Base-by-base conservation (phyloP, 345 rosid genomes). In the Conringia planisiliqua region DNA sequence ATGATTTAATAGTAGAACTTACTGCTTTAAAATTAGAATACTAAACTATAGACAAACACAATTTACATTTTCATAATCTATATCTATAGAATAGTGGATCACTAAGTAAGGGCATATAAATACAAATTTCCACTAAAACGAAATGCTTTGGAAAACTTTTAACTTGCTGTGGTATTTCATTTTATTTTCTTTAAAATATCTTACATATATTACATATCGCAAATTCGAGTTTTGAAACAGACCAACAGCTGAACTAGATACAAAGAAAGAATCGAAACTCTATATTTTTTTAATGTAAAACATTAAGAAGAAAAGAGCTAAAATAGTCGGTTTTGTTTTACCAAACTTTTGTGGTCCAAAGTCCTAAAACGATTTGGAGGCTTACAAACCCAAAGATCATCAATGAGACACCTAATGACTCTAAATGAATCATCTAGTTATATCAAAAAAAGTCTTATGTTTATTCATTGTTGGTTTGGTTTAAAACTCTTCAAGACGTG, bases 401-500 rank as follows among this genome's bases (percentile, higher is more conserved):
- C 71, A 63, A 20, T 43, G 17, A 51, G 55, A 29, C 70, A 62
- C 43, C 54, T 72, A 35, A 55, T 9, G 66, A 56, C 20, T 24
- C 42, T 56, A 56, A 27, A 66, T 44, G 39, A 33, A 46, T 66
- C 54, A 38, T 59, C 6, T 11, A n/a, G 13, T 39, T 29, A 42
- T 7, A 32, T 10, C 18, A 7, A 16, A 12, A 26, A 20, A 26
- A 20, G 22, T 16, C 40, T 27, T 43, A 3, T 62, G 38, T 52
- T 55, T 56, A 18, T 62, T 43, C 13, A 36, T 54, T 39, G 44
- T 71, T 71, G 44, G 59, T 77, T 77, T 71, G 76, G 48, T 29
- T 27, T 77, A 77, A 39, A 65, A 58, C 38, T 62, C 71, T 58
- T 58, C 24, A 65, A 71, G 68, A 77, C 80, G 80, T 77, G 80